Percentiles rank a stretch among this genome's conserved stretches.
phyloP scores from a whole-genome alignment of 1,284 basidiomycete genomes.

The Moesziomyces globuligerus region DNA sequence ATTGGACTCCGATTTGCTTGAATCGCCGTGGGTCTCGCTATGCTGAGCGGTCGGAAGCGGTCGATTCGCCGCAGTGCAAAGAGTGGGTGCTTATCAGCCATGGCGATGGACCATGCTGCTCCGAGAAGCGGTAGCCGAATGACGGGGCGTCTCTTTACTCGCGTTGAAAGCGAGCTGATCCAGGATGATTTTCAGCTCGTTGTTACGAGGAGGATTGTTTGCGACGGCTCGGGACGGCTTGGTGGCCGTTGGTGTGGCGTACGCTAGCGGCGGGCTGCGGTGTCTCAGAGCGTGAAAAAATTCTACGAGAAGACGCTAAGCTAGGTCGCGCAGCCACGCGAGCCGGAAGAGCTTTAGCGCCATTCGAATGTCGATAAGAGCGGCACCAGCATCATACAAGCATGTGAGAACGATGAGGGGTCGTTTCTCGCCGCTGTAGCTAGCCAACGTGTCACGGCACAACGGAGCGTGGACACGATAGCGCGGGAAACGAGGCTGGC shows the following conservation, averaged over 20 bases:
- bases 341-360: background rate
- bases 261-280: too few relatives aligned
- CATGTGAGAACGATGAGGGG: too few relatives aligned
- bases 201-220: too few relatives aligned
- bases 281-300: background rate
- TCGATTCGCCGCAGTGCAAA: background rate
- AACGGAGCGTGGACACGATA: background rate
- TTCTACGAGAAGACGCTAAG: background rate
- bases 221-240: too few relatives aligned
- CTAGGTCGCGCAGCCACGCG: background rate
- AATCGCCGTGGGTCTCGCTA: background rate
- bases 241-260: too few relatives aligned
- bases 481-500: background rate
- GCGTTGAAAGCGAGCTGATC: background rate
- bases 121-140: background rate
- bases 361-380: background rate
- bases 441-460: background rate
- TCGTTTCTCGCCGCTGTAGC: too few relatives aligned
- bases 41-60: background rate
- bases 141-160: too few relatives aligned
- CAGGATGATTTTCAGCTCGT: background rate
- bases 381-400: too few relatives aligned
- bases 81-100: background rate
- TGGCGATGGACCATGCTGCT: background rate
- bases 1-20: background rate